These are phyloP conservation scores for Bonia amplexicaulis DNA, from an alignment of 176 grass and related monocot genomes.

Conservation along the genomic window DNA sequence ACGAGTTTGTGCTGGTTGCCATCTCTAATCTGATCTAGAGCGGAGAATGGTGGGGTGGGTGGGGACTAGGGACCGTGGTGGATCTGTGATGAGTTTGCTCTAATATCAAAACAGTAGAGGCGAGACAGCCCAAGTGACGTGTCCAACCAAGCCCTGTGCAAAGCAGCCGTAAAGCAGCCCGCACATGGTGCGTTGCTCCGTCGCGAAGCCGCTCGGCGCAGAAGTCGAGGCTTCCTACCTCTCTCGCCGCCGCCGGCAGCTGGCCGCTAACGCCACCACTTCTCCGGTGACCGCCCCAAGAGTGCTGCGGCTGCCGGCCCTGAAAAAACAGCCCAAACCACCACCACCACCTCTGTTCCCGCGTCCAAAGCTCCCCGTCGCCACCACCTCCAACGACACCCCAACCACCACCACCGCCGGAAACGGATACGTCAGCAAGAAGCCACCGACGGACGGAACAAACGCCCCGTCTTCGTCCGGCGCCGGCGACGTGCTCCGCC, in stretches of 20 bases:
- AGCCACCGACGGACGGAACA: not conserved
- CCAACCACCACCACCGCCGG: not conserved
- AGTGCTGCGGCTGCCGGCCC: not conserved
- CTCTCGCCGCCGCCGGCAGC: not conserved
- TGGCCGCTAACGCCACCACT: not conserved
- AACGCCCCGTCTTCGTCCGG: not conserved
- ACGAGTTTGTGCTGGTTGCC: too few species aligned
- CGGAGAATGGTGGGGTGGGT: too few species aligned
- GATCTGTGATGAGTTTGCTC: too few species aligned
- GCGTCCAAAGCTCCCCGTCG: conserved; percentile 36
- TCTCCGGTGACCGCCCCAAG: not conserved
- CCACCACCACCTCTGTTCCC: conserved; percentile 14
- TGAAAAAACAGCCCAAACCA: conserved; percentile 27
- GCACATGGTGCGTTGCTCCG: conserved; percentile 21
- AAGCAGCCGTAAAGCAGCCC: not conserved
- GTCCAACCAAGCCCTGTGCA: too few species aligned
- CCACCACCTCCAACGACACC: conserved; percentile 2
- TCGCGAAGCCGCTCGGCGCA: conserved; percentile 6
- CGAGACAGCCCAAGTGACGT: too few species aligned
- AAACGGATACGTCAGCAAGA: not conserved
- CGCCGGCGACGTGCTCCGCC: conserved; percentile 51
- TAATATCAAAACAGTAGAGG: too few species aligned
- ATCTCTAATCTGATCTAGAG: too few species aligned
- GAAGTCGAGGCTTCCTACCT: not conserved
- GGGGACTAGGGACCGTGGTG: too few species aligned